phyloP scores from a whole-genome alignment of 352 stramenopile species.

The Phytophthora agathidicida region DNA sequence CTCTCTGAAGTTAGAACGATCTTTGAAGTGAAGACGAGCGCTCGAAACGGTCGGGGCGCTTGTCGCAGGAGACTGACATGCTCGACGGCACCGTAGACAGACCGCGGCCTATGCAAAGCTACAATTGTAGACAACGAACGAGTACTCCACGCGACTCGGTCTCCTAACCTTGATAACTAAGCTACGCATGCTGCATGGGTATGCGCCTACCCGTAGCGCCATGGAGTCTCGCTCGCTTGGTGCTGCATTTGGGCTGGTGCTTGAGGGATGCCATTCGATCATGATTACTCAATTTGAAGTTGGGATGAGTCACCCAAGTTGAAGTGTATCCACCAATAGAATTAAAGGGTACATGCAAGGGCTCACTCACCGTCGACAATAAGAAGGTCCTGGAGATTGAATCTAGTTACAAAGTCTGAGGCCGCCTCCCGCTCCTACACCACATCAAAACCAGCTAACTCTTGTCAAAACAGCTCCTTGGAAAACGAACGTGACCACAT shows the following conservation, averaged over 20 bases:
- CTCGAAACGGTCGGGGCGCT: constrained; percentile 30
- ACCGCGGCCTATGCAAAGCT: too few relatives aligned
- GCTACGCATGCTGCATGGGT: neutral
- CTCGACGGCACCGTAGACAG: too few relatives aligned
- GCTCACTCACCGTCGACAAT: constrained; percentile 41
- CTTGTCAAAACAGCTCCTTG: too few relatives aligned
- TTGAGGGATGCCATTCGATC: neutral
- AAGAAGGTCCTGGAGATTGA: constrained; percentile 74
- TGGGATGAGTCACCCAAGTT: constrained; percentile 1
- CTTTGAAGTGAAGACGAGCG: constrained; percentile 28
- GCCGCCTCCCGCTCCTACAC: constrained; percentile 55
- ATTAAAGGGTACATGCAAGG: too few relatives aligned
- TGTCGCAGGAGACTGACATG: constrained; percentile 28
- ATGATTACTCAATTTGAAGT: neutral
- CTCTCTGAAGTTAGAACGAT: constrained; percentile 38
- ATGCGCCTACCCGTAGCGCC: too few relatives aligned
- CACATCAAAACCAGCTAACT: too few relatives aligned
- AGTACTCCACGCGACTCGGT: too few relatives aligned
- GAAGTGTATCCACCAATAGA: too few relatives aligned
- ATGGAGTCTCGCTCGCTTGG: neutral
- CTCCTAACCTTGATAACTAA: neutral
- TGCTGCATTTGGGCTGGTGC: neutral
- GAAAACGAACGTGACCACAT: neutral
- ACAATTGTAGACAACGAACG: too few relatives aligned
- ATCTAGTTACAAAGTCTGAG: constrained; percentile 69